A percentile compares a stretch with the other conserved stretches of the same genome.
phyloP scores from a whole-genome alignment of 1,284 basidiomycete genomes.

The Porodaedalea pini region DNA sequence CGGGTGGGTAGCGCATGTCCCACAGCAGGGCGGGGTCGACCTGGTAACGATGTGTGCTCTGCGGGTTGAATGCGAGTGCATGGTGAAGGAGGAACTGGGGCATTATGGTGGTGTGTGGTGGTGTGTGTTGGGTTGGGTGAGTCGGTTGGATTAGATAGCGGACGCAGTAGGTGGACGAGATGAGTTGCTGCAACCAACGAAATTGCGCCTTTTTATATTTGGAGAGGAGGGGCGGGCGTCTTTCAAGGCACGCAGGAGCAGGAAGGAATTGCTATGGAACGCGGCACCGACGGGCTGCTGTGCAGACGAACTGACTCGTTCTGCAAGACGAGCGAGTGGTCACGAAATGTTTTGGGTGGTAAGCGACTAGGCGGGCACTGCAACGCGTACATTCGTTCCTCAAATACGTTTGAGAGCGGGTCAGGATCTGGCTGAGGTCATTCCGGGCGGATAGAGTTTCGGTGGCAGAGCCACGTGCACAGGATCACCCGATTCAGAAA shows the following conservation, averaged over 20 bases:
- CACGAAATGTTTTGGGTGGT: not conserved
- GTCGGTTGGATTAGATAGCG: not conserved
- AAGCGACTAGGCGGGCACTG: constrained; percentile 1
- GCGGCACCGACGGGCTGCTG: not conserved
- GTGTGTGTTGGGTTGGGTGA: not conserved
- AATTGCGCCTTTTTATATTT: not conserved
- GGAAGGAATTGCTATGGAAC: constrained; percentile 1
- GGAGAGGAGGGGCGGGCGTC: not conserved
- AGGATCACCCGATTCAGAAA: not conserved
- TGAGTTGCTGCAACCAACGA: not conserved
- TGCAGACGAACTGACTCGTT: constrained; percentile 1
- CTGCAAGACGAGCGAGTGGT: not conserved
- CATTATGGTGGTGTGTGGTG: constrained; percentile 6
- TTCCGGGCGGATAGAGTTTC: constrained; percentile 4
- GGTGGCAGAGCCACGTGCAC: not conserved
- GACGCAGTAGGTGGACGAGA: not conserved
- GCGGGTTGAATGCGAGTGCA: constrained; percentile 18
- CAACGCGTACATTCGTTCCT: not conserved
- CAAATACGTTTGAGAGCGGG: not conserved
- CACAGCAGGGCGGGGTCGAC: constrained; percentile 35
- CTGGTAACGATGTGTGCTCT: constrained; percentile 14
- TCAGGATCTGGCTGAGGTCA: constrained; percentile 3
- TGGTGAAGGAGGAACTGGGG: constrained; percentile 19
- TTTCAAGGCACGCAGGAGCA: not conserved
- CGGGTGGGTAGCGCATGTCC: constrained; percentile 45